Evolutionary conservation across 306 rosid species (phyloP).

Genomic region (Begonia loranthoides): DNA sequence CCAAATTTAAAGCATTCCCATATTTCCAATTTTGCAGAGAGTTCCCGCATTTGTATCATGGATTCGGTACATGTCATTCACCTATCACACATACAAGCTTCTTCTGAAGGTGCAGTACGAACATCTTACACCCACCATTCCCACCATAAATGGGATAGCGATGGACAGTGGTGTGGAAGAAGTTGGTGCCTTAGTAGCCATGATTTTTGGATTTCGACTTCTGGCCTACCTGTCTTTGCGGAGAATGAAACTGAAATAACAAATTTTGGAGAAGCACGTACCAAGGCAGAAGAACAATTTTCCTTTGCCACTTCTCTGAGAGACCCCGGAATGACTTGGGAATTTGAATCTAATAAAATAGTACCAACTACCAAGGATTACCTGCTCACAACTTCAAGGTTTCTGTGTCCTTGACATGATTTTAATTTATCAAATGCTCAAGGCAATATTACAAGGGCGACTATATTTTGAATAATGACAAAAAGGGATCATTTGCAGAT

Average conservation of each 20-base stretch:
- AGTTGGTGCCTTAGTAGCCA: constrained; percentile 60
- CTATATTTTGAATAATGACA: too few relatives aligned
- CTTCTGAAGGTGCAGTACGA: constrained; percentile 83
- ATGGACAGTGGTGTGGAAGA: constrained; percentile 50
- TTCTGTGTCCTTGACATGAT: neutral
- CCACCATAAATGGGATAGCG: constrained; percentile 40
- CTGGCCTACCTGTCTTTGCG: constrained; percentile 78
- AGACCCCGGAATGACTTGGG: too few relatives aligned
- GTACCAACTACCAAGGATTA: too few relatives aligned
- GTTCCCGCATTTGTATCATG: constrained; percentile 81
- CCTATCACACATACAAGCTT: constrained; percentile 91
- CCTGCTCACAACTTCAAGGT: too few relatives aligned
- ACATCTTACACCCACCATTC: constrained; percentile 18
- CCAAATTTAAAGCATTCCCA: too few relatives aligned
- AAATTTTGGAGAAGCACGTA: too few relatives aligned
- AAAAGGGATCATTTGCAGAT: too few relatives aligned
- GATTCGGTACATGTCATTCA: constrained; percentile 87
- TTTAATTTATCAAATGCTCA: neutral
- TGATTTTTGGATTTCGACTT: constrained; percentile 87
- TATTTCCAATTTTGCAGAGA: constrained; percentile 30
- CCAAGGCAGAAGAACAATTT: too few relatives aligned
- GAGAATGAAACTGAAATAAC: constrained; percentile 38
- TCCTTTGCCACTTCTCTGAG: too few relatives aligned
- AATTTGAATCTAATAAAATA: too few relatives aligned
- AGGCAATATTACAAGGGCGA: neutral